phyloP scores from a whole-genome alignment of 1,284 basidiomycete species.

The Marasmius fiardii region DNA sequence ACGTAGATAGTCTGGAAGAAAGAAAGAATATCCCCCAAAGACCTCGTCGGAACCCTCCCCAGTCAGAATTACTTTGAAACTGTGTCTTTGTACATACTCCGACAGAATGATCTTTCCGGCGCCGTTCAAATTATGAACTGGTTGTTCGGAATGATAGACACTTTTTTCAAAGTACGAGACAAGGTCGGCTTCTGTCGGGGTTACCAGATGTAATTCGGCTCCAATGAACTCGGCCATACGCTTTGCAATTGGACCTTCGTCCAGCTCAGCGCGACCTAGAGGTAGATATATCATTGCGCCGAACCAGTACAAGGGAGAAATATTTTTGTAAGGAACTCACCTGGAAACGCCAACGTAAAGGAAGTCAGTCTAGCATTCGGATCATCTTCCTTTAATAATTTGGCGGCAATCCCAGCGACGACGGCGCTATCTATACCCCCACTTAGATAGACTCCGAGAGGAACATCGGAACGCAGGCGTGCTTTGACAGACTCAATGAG shows the following conservation, averaged over 20 bases:
- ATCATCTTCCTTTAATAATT: conserved; percentile 11
- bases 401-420: conserved; percentile 17
- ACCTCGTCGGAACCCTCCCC: conserved; percentile 20
- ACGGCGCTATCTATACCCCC: conserved; percentile 19
- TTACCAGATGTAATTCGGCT: conserved; percentile 12
- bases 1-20: conserved; percentile 16
- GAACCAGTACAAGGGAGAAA: too few species aligned
- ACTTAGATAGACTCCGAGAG: conserved; percentile 16
- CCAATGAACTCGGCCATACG: conserved; percentile 17
- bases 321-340: neutral
- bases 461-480: conserved; percentile 14
- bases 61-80: conserved; percentile 19
- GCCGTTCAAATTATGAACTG: conserved; percentile 11
- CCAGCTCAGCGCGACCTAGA: conserved; percentile 1
- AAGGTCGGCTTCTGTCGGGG: conserved; percentile 14
- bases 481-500: conserved; percentile 12
- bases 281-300: neutral
- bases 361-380: conserved; percentile 7
- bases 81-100: conserved; percentile 12
- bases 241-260: conserved; percentile 13
- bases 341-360: conserved; percentile 14
- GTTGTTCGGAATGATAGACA: conserved; percentile 15
- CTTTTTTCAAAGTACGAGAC: conserved; percentile 15
- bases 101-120: conserved; percentile 17
- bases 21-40: conserved; percentile 17